Base-by-base conservation (phyloP, 768 basidiomycete species). In the Termitomyces sp. region DNA sequence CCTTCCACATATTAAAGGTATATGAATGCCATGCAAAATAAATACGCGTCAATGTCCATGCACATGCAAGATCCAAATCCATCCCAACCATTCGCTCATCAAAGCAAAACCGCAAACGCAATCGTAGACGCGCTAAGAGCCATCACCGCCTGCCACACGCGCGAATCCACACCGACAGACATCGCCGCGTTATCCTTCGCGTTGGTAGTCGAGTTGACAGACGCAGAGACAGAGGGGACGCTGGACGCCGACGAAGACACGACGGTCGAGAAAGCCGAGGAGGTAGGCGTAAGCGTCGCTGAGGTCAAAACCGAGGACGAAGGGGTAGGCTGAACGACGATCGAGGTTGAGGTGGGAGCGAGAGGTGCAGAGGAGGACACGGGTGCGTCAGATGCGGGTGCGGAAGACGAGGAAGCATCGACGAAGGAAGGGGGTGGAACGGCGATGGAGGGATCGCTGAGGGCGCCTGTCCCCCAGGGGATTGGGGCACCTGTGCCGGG, bases 401-500 rank as follows among this genome's bases (percentile, higher is more conserved):
- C 53, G 42, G 35, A 35, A n/a, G n/a, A n/a, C n/a, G n/a, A n/a
- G 18, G 46, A 22, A 6, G 49, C 25, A 27, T 32, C 47, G 25
- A 35, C 18, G 42, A 27, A 42, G 10, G 49, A 29, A 2, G 79
- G 77, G n/a, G 77, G 64, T 16, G 76, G 63, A 3, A 67, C 64
- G 35, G 76, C 76, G 13, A 55, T 68, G 11, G 70, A 67, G 11
- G 80, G 66, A 44, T 83, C 73, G 38, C 69, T 70, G 50, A 93
- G 80, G 7, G 70, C 62, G 39, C 89, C 91, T 9, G 57, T 71
- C 36, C 91, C 91, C 85, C 85, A 92, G 1, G 83, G 76, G 41
- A 91, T 84, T 13, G 68, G 57, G 10, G 74, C 81, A 46, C 76
- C 69, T 0, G 81, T 74, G 38, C 71, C 65, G 6, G 84, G 81